Conservation (phyloP, 176 grass and related monocot genomes). For the Cenchrus fungigraminus region DNA sequence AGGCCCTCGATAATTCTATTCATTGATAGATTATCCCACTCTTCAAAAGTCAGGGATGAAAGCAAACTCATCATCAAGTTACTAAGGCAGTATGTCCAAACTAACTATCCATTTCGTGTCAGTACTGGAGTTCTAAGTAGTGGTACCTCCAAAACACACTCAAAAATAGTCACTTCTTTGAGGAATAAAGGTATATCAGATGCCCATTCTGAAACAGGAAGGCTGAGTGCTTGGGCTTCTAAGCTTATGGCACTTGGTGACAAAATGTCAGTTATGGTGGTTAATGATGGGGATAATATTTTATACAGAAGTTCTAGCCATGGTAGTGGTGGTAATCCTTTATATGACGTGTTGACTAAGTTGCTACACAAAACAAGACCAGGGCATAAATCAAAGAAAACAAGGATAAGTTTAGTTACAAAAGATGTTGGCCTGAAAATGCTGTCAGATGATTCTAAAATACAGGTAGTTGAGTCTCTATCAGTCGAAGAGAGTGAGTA, state of each 20-base stretch:
- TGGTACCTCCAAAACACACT: slow-evolving; percentile 40
- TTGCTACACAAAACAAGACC: slow-evolving; percentile 69
- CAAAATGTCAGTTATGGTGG: slow-evolving; percentile 75
- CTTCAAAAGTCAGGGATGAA: slow-evolving; percentile 71
- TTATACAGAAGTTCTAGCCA: slow-evolving; percentile 50
- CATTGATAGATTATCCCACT: slow-evolving; percentile 77
- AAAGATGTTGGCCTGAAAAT: slow-evolving; percentile 78
- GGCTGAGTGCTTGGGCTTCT: slow-evolving; percentile 56
- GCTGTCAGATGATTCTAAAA: slow-evolving; percentile 69
- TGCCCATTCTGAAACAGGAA: slow-evolving; percentile 34
- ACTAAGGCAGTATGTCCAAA: slow-evolving; percentile 72
- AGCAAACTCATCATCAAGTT: slow-evolving; percentile 77
- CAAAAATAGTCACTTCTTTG: slow-evolving; percentile 51
- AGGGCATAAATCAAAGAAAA: slow-evolving; percentile 61
- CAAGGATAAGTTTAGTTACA: slow-evolving; percentile 66
- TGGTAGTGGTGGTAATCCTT: slow-evolving; percentile 38
- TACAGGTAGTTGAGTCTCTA: slow-evolving; percentile 47
- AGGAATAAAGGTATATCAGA: slow-evolving; percentile 47
- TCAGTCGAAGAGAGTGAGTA: slow-evolving; percentile 43
- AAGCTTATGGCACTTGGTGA: slow-evolving; percentile 74
- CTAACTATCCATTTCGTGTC: slow-evolving; percentile 57
- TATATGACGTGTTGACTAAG: slow-evolving; percentile 76
- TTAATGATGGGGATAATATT: slow-evolving; percentile 73
- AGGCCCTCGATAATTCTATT: slow-evolving; percentile 85
- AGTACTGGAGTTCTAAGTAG: slow-evolving; percentile 34